phyloP scores from a whole-genome alignment of 305 asterid genomes.

The Fraxinus nigra region DNA sequence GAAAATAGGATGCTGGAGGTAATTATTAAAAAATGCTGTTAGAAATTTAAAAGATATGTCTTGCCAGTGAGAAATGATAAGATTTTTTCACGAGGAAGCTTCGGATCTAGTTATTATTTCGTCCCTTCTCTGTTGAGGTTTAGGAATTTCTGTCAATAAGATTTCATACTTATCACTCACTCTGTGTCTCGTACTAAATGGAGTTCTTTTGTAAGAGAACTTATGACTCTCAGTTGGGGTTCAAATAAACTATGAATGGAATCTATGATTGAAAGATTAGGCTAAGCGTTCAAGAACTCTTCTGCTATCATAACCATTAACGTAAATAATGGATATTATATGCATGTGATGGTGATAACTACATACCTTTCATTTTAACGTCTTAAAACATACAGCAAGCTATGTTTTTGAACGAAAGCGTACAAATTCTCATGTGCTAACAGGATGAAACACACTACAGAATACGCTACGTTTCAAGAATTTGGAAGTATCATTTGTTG shows the following conservation, averaged over 20 bases:
- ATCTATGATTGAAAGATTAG: constrained; percentile 7
- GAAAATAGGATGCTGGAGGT: constrained; percentile 16
- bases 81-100: not conserved
- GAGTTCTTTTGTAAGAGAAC: constrained; percentile 6
- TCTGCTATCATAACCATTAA: not conserved
- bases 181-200: constrained; percentile 7
- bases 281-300: not conserved
- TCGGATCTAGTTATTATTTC: not conserved
- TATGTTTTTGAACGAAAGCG: constrained; percentile 13
- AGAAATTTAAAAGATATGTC: not conserved
- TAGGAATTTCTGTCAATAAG: not conserved
- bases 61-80: not conserved
- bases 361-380: constrained; percentile 6
- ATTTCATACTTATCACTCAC: not conserved
- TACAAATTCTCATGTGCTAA: not conserved
- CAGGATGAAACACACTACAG: constrained; percentile 5
- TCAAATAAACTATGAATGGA: constrained; percentile 10
- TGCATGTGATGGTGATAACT: constrained; percentile 3
- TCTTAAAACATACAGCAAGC: not conserved
- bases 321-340: not conserved
- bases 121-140: not conserved
- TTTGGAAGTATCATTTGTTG: constrained; percentile 17
- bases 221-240: not conserved
- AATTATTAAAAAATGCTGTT: not conserved
- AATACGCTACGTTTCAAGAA: constrained; percentile 15